Conservation (phyloP, 179 eudicot species). For the Actinidia arguta region DNA sequence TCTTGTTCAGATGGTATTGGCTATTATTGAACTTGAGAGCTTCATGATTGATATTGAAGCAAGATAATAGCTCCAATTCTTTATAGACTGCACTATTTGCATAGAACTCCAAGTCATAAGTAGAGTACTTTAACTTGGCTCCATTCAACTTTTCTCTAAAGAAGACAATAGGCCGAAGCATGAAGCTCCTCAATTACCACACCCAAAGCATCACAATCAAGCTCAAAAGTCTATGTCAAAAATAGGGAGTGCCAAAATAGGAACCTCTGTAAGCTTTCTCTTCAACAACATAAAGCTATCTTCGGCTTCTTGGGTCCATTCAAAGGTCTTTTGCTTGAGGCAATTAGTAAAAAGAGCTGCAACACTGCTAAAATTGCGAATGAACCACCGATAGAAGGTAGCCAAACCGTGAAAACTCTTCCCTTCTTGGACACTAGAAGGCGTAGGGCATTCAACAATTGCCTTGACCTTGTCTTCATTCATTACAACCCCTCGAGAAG, state of each 20-base stretch:
- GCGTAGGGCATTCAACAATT: no score
- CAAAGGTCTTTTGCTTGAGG: background rate
- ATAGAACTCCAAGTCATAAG: background rate
- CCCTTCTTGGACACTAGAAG: background rate
- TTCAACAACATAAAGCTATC: background rate
- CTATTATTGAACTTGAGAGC: background rate
- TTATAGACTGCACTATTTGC: no score
- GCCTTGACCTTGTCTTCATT: no score
- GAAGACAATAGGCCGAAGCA: background rate
- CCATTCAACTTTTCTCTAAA: background rate
- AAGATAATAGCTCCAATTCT: background rate
- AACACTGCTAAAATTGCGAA: background rate
- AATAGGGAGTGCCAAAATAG: background rate
- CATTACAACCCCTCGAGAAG: background rate
- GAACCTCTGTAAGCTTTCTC: background rate
- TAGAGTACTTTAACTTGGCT: background rate
- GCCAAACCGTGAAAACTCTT: background rate
- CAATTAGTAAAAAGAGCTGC: background rate
- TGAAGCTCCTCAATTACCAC: background rate
- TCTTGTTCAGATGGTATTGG: background rate
- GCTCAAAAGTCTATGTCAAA: background rate
- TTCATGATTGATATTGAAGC: background rate
- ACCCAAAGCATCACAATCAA: background rate
- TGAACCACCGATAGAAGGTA: background rate
- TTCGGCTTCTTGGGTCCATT: background rate